These are phyloP conservation scores for Pseudogymnoascus sp. DNA, from an alignment of 2,329 filamentous ascomycete species.

Conservation along the genomic window DNA sequence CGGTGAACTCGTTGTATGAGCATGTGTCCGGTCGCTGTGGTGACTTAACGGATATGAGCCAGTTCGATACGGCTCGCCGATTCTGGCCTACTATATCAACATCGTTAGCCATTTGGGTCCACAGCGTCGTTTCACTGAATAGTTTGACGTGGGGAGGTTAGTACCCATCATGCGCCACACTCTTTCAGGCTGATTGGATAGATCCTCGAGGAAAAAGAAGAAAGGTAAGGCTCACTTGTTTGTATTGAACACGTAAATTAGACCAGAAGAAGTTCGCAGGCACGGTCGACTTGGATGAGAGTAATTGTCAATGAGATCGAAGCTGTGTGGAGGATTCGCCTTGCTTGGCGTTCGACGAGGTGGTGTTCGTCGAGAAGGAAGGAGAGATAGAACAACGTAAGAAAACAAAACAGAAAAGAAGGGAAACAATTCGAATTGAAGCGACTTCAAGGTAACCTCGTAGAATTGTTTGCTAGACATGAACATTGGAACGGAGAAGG, in stretches of 20 bases:
- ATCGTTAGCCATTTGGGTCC: neutral
- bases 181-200: neutral
- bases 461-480: neutral
- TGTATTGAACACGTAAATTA: neutral
- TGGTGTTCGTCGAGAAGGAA: neutral
- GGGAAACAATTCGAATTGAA: neutral
- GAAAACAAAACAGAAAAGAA: neutral
- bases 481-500: neutral
- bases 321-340: neutral
- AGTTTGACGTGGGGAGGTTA: neutral
- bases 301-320: neutral
- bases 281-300: neutral
- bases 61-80: constrained; percentile 4
- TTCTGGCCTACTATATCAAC: neutral
- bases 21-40: neutral
- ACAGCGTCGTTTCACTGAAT: neutral
- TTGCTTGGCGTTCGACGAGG: neutral
- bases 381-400: neutral
- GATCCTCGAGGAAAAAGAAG: neutral
- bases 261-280: neutral
- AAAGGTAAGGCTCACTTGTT: neutral
- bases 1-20: neutral
- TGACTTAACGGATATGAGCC: neutral
- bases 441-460: neutral
- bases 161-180: constrained; percentile 1